Conservation (phyloP, 768 basidiomycete species). For the Agaricus sinodeliciosus region DNA sequence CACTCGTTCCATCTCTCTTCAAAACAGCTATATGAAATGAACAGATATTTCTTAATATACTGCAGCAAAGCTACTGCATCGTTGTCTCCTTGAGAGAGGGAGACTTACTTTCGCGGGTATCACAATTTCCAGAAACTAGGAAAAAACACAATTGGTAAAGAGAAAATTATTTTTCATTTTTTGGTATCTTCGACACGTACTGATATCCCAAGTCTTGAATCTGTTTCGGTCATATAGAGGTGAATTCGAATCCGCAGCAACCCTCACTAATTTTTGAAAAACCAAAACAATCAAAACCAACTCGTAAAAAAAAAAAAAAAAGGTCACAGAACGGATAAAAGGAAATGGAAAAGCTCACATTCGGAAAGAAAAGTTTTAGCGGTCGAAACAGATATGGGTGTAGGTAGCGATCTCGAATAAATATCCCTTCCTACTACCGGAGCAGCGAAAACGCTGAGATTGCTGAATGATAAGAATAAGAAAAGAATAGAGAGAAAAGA, state of each 20-base stretch:
- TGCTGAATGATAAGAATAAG: background rate
- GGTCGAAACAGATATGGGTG: constrained; percentile 24
- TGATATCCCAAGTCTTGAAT: constrained; percentile 45
- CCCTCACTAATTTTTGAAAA: constrained; percentile 21
- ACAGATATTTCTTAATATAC: too few species aligned
- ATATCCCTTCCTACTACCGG: too few species aligned
- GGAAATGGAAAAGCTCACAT: constrained; percentile 20
- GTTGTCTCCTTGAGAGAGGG: background rate
- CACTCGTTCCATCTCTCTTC: constrained; percentile 37
- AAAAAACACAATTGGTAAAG: background rate
- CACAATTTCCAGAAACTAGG: constrained; percentile 42
- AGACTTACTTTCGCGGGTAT: constrained; percentile 44
- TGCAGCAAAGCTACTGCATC: too few species aligned
- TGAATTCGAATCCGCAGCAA: constrained; percentile 24
- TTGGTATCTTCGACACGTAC: constrained; percentile 19
- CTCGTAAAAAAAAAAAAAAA: background rate
- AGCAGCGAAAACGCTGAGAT: too few species aligned
- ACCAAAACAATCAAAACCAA: background rate
- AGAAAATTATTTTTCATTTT: background rate
- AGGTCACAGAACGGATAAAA: too few species aligned
- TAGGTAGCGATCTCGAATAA: constrained; percentile 22
- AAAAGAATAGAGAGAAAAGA: constrained; percentile 7
- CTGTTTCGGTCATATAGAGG: constrained; percentile 29
- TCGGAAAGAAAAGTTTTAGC: constrained; percentile 27
- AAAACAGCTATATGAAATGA: constrained; percentile 26